A percentile compares a stretch with the other conserved stretches of the same genome.
Conservation (phyloP, 1,284 basidiomycete genomes). For the Trichosporon sp. region DNA sequence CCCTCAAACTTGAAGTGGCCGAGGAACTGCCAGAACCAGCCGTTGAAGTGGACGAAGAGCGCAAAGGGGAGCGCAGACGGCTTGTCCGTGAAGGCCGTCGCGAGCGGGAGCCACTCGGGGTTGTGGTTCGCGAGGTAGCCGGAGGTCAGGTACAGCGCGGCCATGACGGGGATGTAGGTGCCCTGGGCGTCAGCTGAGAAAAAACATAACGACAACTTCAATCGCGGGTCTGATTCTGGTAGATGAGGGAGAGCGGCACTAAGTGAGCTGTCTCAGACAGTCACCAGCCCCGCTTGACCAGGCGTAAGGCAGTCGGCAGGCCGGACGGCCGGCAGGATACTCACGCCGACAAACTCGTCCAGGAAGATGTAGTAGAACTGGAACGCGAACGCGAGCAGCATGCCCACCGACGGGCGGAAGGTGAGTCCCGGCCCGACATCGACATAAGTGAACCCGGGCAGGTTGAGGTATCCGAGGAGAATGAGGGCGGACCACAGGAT, state of each 20-base stretch:
- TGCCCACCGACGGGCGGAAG: slow-evolving; percentile 69
- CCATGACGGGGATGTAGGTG: slow-evolving; percentile 44
- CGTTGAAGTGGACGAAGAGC: slow-evolving; percentile 62
- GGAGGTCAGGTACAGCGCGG: slow-evolving; percentile 45
- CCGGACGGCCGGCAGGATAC: slow-evolving; percentile 49
- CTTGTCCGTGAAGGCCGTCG: slow-evolving; percentile 21
- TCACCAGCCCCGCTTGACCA: no score
- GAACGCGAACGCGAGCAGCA: slow-evolving; percentile 64
- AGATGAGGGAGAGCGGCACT: no score
- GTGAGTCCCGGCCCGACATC: slow-evolving; percentile 64
- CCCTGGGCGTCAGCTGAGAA: slow-evolving; percentile 28
- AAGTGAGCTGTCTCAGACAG: no score
- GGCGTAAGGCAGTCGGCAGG: no score
- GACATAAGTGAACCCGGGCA: slow-evolving; percentile 64
- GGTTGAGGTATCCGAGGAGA: slow-evolving; percentile 61
- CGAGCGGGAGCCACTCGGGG: slow-evolving; percentile 60
- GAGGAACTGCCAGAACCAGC: slow-evolving; percentile 82
- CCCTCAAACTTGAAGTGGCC: slow-evolving; percentile 81
- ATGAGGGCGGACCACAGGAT: slow-evolving; percentile 72
- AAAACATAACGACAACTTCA: no score
- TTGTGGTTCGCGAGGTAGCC: slow-evolving; percentile 61
- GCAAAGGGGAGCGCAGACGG: slow-evolving; percentile 58
- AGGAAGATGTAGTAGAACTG: slow-evolving; percentile 73
- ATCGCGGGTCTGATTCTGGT: no score
- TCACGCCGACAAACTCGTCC: slow-evolving; percentile 76